phyloP scores from a whole-genome alignment of 306 rosid species.

The Dalbergia cultrata region DNA sequence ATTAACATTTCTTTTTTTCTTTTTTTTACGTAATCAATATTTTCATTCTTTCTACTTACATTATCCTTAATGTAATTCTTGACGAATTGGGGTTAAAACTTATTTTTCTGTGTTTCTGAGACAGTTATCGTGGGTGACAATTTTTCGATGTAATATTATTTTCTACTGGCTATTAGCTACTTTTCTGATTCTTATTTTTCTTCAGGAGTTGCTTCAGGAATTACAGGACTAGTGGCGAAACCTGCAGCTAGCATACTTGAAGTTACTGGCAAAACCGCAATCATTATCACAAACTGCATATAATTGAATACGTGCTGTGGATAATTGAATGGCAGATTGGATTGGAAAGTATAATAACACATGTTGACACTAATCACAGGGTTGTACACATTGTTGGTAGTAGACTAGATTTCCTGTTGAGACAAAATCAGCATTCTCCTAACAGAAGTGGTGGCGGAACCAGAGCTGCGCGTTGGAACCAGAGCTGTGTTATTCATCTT shows the following conservation, averaged over 20 bases:
- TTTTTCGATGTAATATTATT: not conserved
- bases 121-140: not conserved
- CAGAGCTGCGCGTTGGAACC: constrained; percentile 64
- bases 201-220: not conserved
- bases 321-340: constrained; percentile 74
- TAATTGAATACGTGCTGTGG: constrained; percentile 48
- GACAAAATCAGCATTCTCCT: constrained; percentile 42
- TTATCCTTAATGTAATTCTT: constrained; percentile 5
- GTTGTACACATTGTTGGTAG: constrained; percentile 85
- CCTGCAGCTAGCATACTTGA: constrained; percentile 98
- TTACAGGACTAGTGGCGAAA: constrained; percentile 64
- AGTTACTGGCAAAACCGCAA: constrained; percentile 94
- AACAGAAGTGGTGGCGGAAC: constrained; percentile 59
- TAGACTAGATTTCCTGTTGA: constrained; percentile 67
- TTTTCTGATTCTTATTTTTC: constrained; percentile 9
- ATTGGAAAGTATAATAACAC: constrained; percentile 70
- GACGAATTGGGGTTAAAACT: constrained; percentile 2
- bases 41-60: not conserved
- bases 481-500: constrained; percentile 69
- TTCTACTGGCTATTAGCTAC: constrained; percentile 15
- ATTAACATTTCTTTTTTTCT: too few species aligned
- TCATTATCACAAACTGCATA: constrained; percentile 82
- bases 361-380: constrained; percentile 53
- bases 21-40: too few species aligned
- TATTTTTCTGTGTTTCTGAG: not conserved